Base-by-base conservation (phyloP, 176 grass and related monocot genomes). In the Dactylis glomerata region DNA sequence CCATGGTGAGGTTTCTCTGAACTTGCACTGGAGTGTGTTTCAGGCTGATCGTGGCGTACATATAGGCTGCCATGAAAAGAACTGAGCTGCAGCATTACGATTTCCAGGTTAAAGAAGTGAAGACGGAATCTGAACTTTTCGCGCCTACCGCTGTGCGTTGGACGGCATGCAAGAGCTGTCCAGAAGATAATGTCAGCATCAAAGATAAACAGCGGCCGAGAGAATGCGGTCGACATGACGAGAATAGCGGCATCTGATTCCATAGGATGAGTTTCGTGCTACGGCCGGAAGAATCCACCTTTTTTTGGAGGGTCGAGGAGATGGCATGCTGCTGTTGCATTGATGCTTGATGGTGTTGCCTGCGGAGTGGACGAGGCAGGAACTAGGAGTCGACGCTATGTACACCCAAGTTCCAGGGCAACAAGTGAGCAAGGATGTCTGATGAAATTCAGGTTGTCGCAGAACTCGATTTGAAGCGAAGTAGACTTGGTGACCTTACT, bases 221-320 rank as follows among this genome's bases (percentile, higher is more conserved):
- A 46, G 10, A 28, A 27, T 23, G 73, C 73, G 23, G 46, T 16
- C 14, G 46, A 49, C 41, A 10, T 17, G 10, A 49, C 14, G 5
- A 49, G 46, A 33, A 17, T 54, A 8, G 37, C 32, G 26, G 83
- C 70, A 86, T 73, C 83, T 77, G 83, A 82, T 89, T 82, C 88
- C 38, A 24, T 20, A 26, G 58, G 62, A 77, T 45, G 77, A 44
- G 26, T 32, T 52, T 77, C 22, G 5, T 44, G 41, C 32, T 34
- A 4, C 16, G 36, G 9, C 28, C 16, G 34, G 52, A 40, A 82
- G 62, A 78, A 45, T 78, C 73, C 5, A 16, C 4, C 71, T 68
- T 75, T 49, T 49, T 70, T 70, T 38, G 4, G 3, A 23, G 1
- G 17, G 16, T 13, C 26, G 19, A 52, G 56, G 68, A 42, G 10